These are phyloP conservation scores for Murraya paniculata DNA, from an alignment of 345 rosid genomes.

Conservation along the genomic window DNA sequence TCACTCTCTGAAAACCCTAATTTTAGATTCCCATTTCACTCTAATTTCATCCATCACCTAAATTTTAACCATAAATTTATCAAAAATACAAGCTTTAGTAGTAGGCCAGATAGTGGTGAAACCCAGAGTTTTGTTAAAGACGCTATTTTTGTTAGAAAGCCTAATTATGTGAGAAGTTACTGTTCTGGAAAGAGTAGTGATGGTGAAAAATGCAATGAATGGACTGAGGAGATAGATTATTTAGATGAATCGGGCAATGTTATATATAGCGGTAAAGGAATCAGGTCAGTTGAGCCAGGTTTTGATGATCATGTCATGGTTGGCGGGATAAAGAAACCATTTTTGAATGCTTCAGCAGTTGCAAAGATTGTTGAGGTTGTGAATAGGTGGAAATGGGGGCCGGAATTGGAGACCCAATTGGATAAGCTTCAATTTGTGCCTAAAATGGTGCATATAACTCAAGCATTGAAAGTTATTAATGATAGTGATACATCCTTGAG, in stretches of 20 bases:
- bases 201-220: constrained; percentile 40
- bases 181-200: constrained; percentile 35
- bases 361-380: constrained; percentile 88
- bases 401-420: constrained; percentile 81
- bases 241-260: constrained; percentile 89
- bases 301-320: constrained; percentile 81
- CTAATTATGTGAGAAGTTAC: constrained; percentile 39
- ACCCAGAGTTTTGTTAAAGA: neutral
- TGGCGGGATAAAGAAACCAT: constrained; percentile 80
- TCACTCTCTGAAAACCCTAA: constrained; percentile 30
- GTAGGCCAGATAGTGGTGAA: neutral
- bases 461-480: constrained; percentile 66
- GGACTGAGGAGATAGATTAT: constrained; percentile 91
- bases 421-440: constrained; percentile 86
- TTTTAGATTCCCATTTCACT: constrained; percentile 21
- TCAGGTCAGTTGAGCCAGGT: constrained; percentile 90
- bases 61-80: neutral
- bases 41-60: constrained; percentile 8
- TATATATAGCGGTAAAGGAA: constrained; percentile 72
- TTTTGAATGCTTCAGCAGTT: constrained; percentile 72
- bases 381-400: constrained; percentile 99
- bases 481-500: constrained; percentile 67
- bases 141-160: constrained; percentile 10
- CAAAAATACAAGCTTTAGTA: constrained; percentile 3
- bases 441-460: constrained; percentile 67